Base-by-base conservation (phyloP, 345 rosid genomes). In the Rhodomyrtus tomentosa region DNA sequence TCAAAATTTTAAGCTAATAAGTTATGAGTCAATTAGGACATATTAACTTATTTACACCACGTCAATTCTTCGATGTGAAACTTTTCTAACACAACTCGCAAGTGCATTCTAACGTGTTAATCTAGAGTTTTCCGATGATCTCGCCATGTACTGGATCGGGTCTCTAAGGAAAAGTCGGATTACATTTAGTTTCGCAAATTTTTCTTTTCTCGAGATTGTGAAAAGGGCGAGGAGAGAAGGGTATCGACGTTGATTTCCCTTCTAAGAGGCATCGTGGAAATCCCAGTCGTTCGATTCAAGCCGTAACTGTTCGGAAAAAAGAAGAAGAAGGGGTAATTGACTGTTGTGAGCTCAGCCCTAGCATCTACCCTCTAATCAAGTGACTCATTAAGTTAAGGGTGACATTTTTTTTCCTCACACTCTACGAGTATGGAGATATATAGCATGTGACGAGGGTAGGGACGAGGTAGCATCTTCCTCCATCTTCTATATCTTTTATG, bases 401-500 rank as follows among this genome's bases (percentile, higher is more conserved):
- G 76, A 15, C n/a, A n/a, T n/a, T 32, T 62, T 62, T 32, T 62
- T 32, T 62, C 32, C 16, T 62, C 74, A 29, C 10, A 0, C 22
- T 4, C 40, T 32, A 36, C 25, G 4, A 3, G 45, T 20, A 68
- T 68, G 79, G 45, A 68, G 79, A 24, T 4, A 36, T 0, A 38
- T 36, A 36, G 13, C 79, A 68, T 68, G 79, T 36, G 45, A 62
- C 24, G 25, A 29, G 10, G 54, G 81, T 38, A 81, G 85, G 86
- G 89, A 84, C 88, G 52, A 56, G 15, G 68, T 48, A 55, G 79
- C 76, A 86, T 86, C 82, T 83, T 42, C 76, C 85, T 55, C 85
- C 82, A 84, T 84, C 68, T 56, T n/a, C 3, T 54, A 45, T 50
- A 50, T 52, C 72, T 42, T 82, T 82, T 27, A 38, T 10, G 82